phyloP scores from a whole-genome alignment of 2,329 filamentous ascomycete genomes.

The Cladosporium sp. region DNA sequence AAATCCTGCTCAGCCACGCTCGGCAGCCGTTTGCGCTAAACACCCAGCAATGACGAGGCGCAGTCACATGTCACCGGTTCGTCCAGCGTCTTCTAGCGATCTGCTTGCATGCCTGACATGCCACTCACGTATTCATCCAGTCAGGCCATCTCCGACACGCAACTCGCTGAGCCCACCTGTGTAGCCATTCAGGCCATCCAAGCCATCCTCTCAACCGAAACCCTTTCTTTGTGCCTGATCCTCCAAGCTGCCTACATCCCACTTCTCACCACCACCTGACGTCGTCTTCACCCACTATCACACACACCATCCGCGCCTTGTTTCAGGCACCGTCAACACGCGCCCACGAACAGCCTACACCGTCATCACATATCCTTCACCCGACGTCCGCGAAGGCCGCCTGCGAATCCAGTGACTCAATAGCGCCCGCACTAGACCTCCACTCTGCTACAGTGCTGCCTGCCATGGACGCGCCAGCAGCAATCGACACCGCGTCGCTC shows the following conservation, averaged over 20 bases:
- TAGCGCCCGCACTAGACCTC: constrained; percentile 13
- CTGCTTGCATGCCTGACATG: neutral
- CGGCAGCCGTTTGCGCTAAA: constrained; percentile 1
- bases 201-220: neutral
- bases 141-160: constrained; percentile 17
- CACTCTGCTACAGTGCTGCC: constrained; percentile 13
- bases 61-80: constrained; percentile 1
- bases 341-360: constrained; percentile 1
- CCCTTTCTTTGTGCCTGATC: constrained; percentile 1
- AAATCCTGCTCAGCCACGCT: neutral
- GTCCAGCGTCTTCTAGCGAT: constrained; percentile 2
- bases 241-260: neutral
- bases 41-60: constrained; percentile 8
- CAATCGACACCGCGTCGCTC: constrained; percentile 16
- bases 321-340: constrained; percentile 16
- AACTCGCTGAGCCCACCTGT: neutral
- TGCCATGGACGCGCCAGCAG: constrained; percentile 25
- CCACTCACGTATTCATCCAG: neutral
- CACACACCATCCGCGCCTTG: constrained; percentile 3
- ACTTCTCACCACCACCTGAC: constrained; percentile 14
- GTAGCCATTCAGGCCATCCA: neutral
- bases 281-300: constrained; percentile 10
- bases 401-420: constrained; percentile 15
- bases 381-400: constrained; percentile 7
- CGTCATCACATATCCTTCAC: constrained; percentile 16